Percentiles rank a stretch among this genome's conserved stretches.
Conservation (phyloP, 805 yeast species). For the Zygosaccharomyces gambellarensis region DNA sequence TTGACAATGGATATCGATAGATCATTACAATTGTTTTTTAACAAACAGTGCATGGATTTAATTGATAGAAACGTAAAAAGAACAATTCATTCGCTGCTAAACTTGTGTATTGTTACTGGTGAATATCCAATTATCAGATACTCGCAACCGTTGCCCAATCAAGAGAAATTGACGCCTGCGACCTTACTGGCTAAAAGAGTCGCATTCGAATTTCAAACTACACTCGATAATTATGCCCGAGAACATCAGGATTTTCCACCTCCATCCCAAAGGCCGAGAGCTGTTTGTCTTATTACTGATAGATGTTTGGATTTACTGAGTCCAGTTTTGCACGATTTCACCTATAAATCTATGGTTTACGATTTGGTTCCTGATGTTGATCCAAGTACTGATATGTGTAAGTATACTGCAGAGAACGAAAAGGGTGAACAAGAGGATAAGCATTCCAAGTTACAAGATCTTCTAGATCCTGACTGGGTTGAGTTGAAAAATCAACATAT, state of each 20-base stretch:
- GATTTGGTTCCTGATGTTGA: slow-evolving; percentile 55
- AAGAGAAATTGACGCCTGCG: slow-evolving; percentile 47
- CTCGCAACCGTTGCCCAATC: slow-evolving; percentile 48
- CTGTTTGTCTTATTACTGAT: slow-evolving; percentile 73
- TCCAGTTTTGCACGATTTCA: slow-evolving; percentile 83
- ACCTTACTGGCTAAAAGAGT: slow-evolving; percentile 60
- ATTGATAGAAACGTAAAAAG: slow-evolving; percentile 53
- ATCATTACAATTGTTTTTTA: slow-evolving; percentile 71
- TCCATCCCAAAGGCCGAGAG: slow-evolving; percentile 54
- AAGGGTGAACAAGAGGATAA: slow-evolving; percentile 41
- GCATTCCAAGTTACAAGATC: slow-evolving; percentile 48
- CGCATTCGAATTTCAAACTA: slow-evolving; percentile 66
- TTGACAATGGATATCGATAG: slow-evolving; percentile 53
- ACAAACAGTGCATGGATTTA: slow-evolving; percentile 54
- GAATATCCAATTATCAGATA: slow-evolving; percentile 86
- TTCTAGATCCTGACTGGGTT: slow-evolving; percentile 64
- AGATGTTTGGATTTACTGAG: slow-evolving; percentile 78
- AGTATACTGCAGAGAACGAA: slow-evolving; percentile 54
- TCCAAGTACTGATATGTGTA: slow-evolving; percentile 42
- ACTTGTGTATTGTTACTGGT: slow-evolving; percentile 71
- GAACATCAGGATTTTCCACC: slow-evolving; percentile 58
- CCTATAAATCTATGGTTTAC: slow-evolving; percentile 87
- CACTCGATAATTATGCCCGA: slow-evolving; percentile 72
- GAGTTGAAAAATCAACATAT: slow-evolving; percentile 70
- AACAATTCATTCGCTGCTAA: slow-evolving; percentile 62